phyloP scores from a whole-genome alignment of 2,329 filamentous ascomycete genomes.

The Claviceps sp. region DNA sequence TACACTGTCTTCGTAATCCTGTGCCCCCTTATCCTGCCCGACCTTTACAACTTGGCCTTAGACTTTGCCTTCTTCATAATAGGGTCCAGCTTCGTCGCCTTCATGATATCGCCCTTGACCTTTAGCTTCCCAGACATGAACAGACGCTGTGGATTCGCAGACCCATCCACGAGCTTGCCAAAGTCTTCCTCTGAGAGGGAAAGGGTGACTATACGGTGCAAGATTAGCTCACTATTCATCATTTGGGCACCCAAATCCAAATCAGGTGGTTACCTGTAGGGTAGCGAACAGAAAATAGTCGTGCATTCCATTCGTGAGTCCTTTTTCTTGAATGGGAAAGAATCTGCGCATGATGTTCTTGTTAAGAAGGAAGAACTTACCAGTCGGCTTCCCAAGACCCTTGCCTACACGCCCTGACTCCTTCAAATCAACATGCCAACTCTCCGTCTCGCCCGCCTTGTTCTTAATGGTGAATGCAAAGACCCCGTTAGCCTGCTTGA shows the following conservation, averaged over 20 bases:
- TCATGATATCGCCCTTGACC: slow-evolving; percentile 97
- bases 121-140: slow-evolving; percentile 99
- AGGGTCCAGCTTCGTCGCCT: slow-evolving; percentile 91
- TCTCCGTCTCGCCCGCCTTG: slow-evolving; percentile 59
- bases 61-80: slow-evolving; percentile 78
- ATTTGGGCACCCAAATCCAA: too few relatives aligned
- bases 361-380: slow-evolving; percentile 34
- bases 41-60: slow-evolving; percentile 67
- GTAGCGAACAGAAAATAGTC: too few relatives aligned
- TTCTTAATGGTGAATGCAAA: slow-evolving; percentile 94
- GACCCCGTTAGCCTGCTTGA: slow-evolving; percentile 77
- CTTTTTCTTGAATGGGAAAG: neutral
- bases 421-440: slow-evolving; percentile 95
- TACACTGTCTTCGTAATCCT: neutral
- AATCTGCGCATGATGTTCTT: neutral
- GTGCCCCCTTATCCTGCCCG: neutral
- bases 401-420: slow-evolving; percentile 70
- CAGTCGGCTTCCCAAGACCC: slow-evolving; percentile 69
- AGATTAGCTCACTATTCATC: too few relatives aligned
- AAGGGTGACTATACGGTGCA: slow-evolving; percentile 57
- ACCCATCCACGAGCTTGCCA: slow-evolving; percentile 64
- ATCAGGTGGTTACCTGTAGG: too few relatives aligned
- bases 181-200: slow-evolving; percentile 78
- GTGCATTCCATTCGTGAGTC: neutral
- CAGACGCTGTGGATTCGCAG: slow-evolving; percentile 85